These are phyloP conservation scores for Penicillium freii DNA, from an alignment of 2,329 filamentous ascomycete species.

Conservation along the genomic window DNA sequence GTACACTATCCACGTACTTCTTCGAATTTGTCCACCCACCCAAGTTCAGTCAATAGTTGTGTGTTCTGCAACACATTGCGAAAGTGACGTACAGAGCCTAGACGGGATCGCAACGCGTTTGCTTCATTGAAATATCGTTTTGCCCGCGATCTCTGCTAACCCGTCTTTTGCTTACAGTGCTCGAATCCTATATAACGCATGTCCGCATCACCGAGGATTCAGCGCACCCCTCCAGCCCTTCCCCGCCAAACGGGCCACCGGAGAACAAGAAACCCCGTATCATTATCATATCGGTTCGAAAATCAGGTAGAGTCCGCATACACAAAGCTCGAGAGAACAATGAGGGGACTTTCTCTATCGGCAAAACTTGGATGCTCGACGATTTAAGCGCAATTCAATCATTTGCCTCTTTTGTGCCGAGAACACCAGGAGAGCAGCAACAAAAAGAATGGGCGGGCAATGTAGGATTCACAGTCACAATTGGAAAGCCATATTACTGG, in stretches of 20 bases:
- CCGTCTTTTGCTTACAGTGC: slow-evolving; percentile 49
- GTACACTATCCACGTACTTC: slow-evolving; percentile 38
- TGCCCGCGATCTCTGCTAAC: slow-evolving; percentile 19
- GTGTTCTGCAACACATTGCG: slow-evolving; percentile 1
- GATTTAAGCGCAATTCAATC: slow-evolving; percentile 82
- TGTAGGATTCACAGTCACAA: slow-evolving; percentile 79
- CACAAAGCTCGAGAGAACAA: slow-evolving; percentile 96
- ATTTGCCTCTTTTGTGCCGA: slow-evolving; percentile 63
- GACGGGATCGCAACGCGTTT: neutral
- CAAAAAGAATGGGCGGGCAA: slow-evolving; percentile 74
- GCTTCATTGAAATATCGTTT: neutral
- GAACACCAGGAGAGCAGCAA: slow-evolving; percentile 59
- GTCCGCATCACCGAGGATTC: slow-evolving; percentile 87
- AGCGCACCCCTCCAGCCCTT: slow-evolving; percentile 75
- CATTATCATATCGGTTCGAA: slow-evolving; percentile 89
- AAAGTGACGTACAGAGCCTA: neutral
- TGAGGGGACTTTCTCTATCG: slow-evolving; percentile 93
- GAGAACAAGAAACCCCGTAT: slow-evolving; percentile 82
- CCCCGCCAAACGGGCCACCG: slow-evolving; percentile 72
- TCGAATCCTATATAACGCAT: slow-evolving; percentile 97
- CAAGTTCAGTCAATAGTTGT: neutral
- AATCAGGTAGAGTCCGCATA: slow-evolving; percentile 87
- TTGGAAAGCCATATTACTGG: slow-evolving; percentile 97
- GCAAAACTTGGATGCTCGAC: slow-evolving; percentile 97
- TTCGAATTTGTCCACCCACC: neutral